These are phyloP conservation scores for Millerago galiae DNA, from an alignment of 805 yeast genomes.

Conservation along the genomic window DNA sequence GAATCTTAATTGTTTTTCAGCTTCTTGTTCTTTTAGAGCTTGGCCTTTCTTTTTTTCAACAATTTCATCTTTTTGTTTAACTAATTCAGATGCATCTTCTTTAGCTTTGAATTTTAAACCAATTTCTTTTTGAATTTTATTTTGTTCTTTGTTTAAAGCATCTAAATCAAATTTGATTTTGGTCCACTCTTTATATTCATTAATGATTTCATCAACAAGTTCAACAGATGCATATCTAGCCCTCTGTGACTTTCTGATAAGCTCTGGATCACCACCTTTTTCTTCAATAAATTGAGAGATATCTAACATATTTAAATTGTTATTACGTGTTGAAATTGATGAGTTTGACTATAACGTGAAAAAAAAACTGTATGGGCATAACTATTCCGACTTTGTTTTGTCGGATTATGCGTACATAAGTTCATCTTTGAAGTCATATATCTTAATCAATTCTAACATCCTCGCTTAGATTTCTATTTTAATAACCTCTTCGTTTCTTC, in stretches of 20 bases:
- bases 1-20: conserved; percentile 64
- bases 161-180: conserved; percentile 84
- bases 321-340: neutral
- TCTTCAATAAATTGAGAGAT: conserved; percentile 88
- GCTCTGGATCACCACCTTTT: conserved; percentile 94
- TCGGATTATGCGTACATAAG: no score
- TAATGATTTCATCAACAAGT: conserved; percentile 90
- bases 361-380: no score
- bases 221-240: conserved; percentile 96
- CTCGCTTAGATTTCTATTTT: no score
- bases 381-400: no score
- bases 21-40: conserved; percentile 64
- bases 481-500: no score
- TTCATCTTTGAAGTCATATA: no score
- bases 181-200: conserved; percentile 90
- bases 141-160: conserved; percentile 80
- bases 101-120: conserved; percentile 90
- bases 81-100: conserved; percentile 84
- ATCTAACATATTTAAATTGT: conserved; percentile 62
- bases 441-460: no score
- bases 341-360: neutral
- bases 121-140: conserved; percentile 87
- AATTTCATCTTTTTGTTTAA: conserved; percentile 73
- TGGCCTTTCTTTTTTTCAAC: conserved; percentile 64
- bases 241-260: conserved; percentile 78